Base-by-base conservation (phyloP, 2,329 filamentous ascomycete species). In the Monosporascus ibericus region DNA sequence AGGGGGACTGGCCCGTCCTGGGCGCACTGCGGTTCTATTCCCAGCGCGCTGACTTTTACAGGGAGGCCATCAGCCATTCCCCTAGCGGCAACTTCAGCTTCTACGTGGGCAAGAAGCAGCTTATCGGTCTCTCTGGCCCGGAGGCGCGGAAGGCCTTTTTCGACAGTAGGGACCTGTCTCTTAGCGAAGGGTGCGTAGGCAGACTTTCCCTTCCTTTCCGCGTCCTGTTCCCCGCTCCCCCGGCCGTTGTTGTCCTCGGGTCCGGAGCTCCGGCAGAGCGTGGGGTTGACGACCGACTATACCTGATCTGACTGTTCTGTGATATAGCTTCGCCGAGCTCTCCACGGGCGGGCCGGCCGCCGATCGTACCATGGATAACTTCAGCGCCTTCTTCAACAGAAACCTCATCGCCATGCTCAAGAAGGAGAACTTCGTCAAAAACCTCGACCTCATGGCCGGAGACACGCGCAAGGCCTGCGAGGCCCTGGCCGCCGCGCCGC, bases 11-110 rank as follows among this genome's bases (percentile, higher is more conserved):
- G 55, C 75, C 75, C 1, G 57, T 77, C 17, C 53, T 75, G 2
- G 75, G 76, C 1, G 61, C 72, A 1, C 49, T 71, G 30, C 62
- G 63, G 0, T 78, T 75, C 64, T 78, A 75, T 65, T 72, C 70
- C 2, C 50, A 61, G 18, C 68, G 75, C 51, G 69, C 68, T 67
- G 71, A 74, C 49, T 78, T 73, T 64, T 72, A 65, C 55, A 60
- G 60, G 18, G 52, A 68, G 5, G 67, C 64, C 2, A 49, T 63
- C 17, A 57, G 56, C 5, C 56, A 61, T 11, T 68, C 70, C 0
- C 53, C 62, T 14, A 73, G 70, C 1, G 75, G 75, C 6, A 75
- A 73, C 50, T 79, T 79, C 59, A 74, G 72, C 55, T 80, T 79
- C 61, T 74, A 74, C 54, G 66, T 75, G 3, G 78, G 78, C 5